Evolutionary conservation across 2,329 filamentous ascomycete genomes (phyloP).

Genomic region (Colletotrichum ledebouriae): DNA sequence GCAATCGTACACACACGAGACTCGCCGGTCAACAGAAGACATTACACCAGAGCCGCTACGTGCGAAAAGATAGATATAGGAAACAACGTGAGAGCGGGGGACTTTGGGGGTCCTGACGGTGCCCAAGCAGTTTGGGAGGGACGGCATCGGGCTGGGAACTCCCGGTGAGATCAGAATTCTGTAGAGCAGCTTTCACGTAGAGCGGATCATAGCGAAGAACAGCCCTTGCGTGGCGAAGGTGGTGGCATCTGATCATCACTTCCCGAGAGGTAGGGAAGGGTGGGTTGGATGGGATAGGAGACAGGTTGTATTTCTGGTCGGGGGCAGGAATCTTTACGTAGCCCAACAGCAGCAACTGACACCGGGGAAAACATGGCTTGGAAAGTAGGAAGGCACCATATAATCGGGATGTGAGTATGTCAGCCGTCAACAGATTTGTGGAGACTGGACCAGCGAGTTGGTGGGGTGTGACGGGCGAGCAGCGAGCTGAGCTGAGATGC

Average conservation of each 20-base stretch:
- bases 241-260: conserved; percentile 12
- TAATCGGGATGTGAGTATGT: conserved; percentile 34
- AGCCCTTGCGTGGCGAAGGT: background rate
- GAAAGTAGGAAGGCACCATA: conserved; percentile 13
- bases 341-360: conserved; percentile 1
- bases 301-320: background rate
- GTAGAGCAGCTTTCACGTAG: conserved; percentile 14
- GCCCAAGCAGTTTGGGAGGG: conserved; percentile 18
- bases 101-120: background rate
- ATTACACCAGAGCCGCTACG: background rate
- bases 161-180: background rate
- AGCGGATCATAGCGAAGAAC: conserved; percentile 1
- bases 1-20: conserved; percentile 12
- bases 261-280: background rate
- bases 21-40: background rate
- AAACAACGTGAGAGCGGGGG: background rate
- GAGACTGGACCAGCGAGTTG: conserved; percentile 29
- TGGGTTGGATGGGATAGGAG: background rate
- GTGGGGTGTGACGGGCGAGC: conserved; percentile 21
- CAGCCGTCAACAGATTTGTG: conserved; percentile 39
- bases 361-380: conserved; percentile 7
- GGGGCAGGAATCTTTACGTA: background rate
- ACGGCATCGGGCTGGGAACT: conserved; percentile 22
- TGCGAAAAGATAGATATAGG: conserved; percentile 2
- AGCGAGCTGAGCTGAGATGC: background rate